Base-by-base conservation (phyloP, 164 flowering plant genomes). In the Akebia trifoliata region DNA sequence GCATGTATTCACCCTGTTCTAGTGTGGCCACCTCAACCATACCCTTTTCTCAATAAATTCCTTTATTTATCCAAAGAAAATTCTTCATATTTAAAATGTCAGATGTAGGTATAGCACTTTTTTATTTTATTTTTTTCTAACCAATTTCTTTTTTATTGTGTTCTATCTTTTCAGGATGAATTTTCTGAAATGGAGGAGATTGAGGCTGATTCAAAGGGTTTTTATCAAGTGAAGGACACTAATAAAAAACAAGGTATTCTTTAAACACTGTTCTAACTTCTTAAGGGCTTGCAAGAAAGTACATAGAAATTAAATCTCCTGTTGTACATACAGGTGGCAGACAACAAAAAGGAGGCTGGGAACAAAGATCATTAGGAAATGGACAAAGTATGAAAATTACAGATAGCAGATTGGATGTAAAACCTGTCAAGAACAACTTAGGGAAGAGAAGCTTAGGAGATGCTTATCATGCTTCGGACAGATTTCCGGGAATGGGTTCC, bases 131-230 rank as follows among this genome's bases (percentile, higher is more conserved):
- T 32, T 30, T 31, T 30, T 30, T 18, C 15, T 10, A 3, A 8
- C 8, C 31, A 4, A 38, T 21, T 12, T 43, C 30, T 49, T 31
- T 8, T 52, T 58, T 10, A 53, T 25, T 44, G 11, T 42, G 11
- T 17, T 37, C 8, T 14, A 14, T 52, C 12, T 57, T 54, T 60
- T 28, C 69, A 80, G 91, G 87, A 76, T 62, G 92, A 83, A 17
- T 70, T 63, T 72, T 63, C 72, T 8, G 87, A 81, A 58, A 44
- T 43, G 44, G 62, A 66, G 37, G 76, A 77, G 1, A 68, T 61
- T 32, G 63, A 72, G 57, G 68, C 50, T 57, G 72, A 76, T 50
- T 40, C 60, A 34, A 59, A 62, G 57, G 74, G 63, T 52, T 51
- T 56, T 45, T 73, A 71, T 47, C 72, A 67, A 45, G 67, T 61